Percentiles rank a stretch among this genome's conserved stretches.
phyloP scores from a whole-genome alignment of 495 filamentous ascomycete species.

The Lasiosphaeria ovina region DNA sequence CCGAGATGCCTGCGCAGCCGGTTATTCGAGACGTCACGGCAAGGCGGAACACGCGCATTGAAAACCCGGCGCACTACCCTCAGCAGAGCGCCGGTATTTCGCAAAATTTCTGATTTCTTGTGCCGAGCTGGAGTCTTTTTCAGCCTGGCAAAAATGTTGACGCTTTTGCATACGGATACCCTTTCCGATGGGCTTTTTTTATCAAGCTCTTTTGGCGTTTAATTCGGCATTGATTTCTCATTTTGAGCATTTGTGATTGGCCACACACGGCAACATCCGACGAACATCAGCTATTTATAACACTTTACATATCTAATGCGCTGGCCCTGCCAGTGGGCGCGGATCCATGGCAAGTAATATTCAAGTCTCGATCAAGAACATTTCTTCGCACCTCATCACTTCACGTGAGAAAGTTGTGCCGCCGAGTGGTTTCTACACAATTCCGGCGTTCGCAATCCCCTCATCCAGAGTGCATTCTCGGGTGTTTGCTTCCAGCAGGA shows the following conservation, averaged over 20 bases:
- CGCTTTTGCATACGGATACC: constrained; percentile 3
- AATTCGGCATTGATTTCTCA: not conserved
- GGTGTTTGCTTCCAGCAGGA: not conserved
- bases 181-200: not conserved
- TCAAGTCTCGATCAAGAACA: not conserved
- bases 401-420: not conserved
- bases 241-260: not conserved
- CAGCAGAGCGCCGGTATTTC: constrained; percentile 94
- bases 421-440: not conserved
- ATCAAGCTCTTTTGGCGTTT: not conserved
- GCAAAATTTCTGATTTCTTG: constrained; percentile 80
- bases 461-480: not conserved
- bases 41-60: constrained; percentile 87
- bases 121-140: not conserved
- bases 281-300: not conserved
- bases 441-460: not conserved
- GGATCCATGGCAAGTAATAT: not conserved
- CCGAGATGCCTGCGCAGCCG: constrained; percentile 56
- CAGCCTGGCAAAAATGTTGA: not conserved
- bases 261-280: not conserved
- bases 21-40: constrained; percentile 94
- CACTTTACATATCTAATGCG: not conserved
- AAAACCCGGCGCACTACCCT: constrained; percentile 81
- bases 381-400: not conserved
- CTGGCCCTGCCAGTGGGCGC: not conserved